Evolutionary conservation across 176 grass and related monocot species (phyloP), one percentile per base, ranked within the genome.

Genomic region (Rhipidocladum racemiflorum): DNA sequence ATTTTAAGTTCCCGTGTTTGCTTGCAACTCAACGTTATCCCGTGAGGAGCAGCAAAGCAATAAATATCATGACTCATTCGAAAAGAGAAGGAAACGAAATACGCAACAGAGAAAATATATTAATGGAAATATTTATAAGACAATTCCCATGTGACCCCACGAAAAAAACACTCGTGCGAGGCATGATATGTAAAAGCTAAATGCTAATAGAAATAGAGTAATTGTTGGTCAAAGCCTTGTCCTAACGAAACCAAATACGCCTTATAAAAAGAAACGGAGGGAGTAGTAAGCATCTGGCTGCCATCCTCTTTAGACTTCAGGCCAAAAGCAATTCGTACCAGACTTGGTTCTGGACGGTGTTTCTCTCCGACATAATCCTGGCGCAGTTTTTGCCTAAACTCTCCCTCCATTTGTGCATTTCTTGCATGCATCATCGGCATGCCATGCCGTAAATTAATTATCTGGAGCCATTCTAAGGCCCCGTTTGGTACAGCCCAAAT

Each of bases 1-100:
- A 1, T 34, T 68, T 54, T 9, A 64, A 36, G 44, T 13, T n/a
- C n/a, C n/a, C 29, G 11, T 23, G 43, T 46, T 79, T 79, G 45
- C 75, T 79, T 72, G 76, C 35, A 39, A 55, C 61, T 73, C 65
- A 68, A 73, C 56, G 57, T 56, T 2, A 73, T 30, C 72, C 18
- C 7, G 12, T 55, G 12, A 39, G 3, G 44, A 75, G 24, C 23
- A 24, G 45, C 66, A 7, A 64, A 64, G 32, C 75, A 45, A 59
- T 25, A 27, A 1, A 72, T 28, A 10, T 0, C 55, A 62, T 68
- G 44, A 61, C 43, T 51, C 39, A 11, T 23, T 68, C 2, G 15
- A 1, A 39, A 39, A n/a, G 9, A 29, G 36, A 21, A 65, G 32
- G 32, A 65, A 65, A 65, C 8, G 0, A 20, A 65, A 30, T 36